Base-by-base conservation (phyloP, 352 stramenopile species). In the Phytophthora pluvialis region DNA sequence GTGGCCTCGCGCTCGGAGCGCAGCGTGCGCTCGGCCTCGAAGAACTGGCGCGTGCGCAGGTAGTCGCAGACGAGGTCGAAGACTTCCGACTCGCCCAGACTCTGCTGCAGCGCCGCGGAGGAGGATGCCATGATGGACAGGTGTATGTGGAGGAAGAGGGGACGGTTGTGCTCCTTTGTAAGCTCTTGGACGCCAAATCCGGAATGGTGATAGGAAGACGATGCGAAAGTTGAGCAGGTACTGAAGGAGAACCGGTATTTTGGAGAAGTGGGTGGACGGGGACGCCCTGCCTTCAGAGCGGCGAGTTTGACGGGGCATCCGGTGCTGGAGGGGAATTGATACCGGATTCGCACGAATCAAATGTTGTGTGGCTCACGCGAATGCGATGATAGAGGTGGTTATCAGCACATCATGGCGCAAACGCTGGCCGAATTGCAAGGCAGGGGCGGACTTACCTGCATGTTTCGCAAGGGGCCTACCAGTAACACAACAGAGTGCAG, bases 61-160 rank as follows among this genome's bases (percentile, higher is more conserved):
- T 95, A 95, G 70, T 95, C 87, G 65, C 87, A 95, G 10, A 95
- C 87, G 54, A 95, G 83, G 60, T 95, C 87, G 55, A 95, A 95
- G 15, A 95, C 87, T 72, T 95, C 87, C 3, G 85, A 82, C 61
- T 95, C 87, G 45, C 87, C 87, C 8, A 95, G 64, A 49, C 72
- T 90, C 67, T 95, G 87, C 70, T 94, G 87, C 31, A 93, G 65
- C 43, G 80, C 79, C 0, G 80, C 62, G 13, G 77, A 86, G 18
- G 82, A 90, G 4, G 82, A 90, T 25, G 81, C 80, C 67, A 84
- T 82, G 15, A 40, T 16, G 35, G 11, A 21, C 18, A n/a, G 47
- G 44, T 28, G 25, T 58, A 12, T 39, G 16, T 28, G n/a, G 28
- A 26, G 45, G 38, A 51, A 49, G 56, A 58, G 51, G 42, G 48